Conservation (phyloP, 306 rosid species). For the Vigna angularis region DNA sequence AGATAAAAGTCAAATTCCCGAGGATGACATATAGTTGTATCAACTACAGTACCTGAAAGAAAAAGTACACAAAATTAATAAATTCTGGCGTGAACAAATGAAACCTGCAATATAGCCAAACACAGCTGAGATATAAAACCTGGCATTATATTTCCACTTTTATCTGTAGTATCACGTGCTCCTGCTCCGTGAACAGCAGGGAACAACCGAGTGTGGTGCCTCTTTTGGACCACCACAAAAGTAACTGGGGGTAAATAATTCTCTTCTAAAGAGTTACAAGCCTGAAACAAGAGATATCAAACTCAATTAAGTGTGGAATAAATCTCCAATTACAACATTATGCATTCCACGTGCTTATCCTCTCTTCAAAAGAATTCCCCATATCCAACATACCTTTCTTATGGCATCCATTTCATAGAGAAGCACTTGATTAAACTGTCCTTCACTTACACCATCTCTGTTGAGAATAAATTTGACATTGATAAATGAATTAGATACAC, state of each 20-base stretch:
- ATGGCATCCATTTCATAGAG: slow-evolving; percentile 86
- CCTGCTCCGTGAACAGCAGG: slow-evolving; percentile 36
- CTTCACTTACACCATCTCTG: slow-evolving; percentile 94
- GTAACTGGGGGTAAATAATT: slow-evolving; percentile 64
- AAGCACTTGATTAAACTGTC: slow-evolving; percentile 80
- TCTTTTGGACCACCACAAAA: slow-evolving; percentile 78
- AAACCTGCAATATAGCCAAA: neutral
- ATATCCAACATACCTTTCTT: slow-evolving; percentile 58
- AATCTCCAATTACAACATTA: neutral
- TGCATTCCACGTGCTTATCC: neutral
- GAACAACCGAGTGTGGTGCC: slow-evolving; percentile 81
- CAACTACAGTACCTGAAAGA: slow-evolving; percentile 79
- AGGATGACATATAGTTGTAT: slow-evolving; percentile 69
- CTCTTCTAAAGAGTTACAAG: slow-evolving; percentile 60
- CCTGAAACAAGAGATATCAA: slow-evolving; percentile 50
- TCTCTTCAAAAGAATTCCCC: neutral
- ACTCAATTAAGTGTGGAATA: neutral
- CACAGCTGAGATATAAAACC: slow-evolving; percentile 48
- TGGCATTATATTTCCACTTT: slow-evolving; percentile 82
- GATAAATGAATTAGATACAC: neutral
- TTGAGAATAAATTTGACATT: slow-evolving; percentile 11
- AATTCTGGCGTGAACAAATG: neutral
- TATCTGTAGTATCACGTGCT: slow-evolving; percentile 43
- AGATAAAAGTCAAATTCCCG: slow-evolving; percentile 76
- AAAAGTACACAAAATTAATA: neutral